Evolutionary conservation across 2,329 filamentous ascomycete species (phyloP), one percentile per base, ranked within the genome.

Genomic region (Neofusicoccum kwambonambiense): DNA sequence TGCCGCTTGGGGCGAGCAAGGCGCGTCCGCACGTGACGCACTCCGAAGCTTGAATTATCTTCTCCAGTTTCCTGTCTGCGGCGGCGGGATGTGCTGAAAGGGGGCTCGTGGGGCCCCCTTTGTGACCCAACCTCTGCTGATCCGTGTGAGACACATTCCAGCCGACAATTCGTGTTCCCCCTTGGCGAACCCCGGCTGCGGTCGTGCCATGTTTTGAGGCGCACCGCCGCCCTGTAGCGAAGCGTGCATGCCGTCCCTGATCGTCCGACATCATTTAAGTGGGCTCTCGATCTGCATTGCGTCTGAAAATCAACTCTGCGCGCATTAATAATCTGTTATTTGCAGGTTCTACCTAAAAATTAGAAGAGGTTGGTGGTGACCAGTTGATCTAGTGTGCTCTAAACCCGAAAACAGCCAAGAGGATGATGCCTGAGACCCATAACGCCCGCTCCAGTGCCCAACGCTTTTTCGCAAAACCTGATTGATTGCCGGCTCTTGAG

Each of bases 261-360:
- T 62, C 58, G 44, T 15, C 58, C 45, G 35, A 41, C 35, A 42
- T 62, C 58, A 62, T 50, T 62, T 51, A 62, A 62, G 58, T 62
- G 58, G 58, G 47, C 34, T 37, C 31, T 17, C 15, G 58, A 62
- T 62, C 58, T 35, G 39, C 58, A 51, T 62, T 62, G 45, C 58
- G 41, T 42, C 47, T 45, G 35, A 31, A n/a, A 42, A 19, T 49
- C 27, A 45, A 5, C 9, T 47, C 31, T 35, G 41, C 8, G 12
- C 9, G 27, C 13, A 60, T 60, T 47, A 60, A 47, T 49, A 35
- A 35, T 47, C 31, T 37, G 50, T 35, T 19, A 6, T 60, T 37
- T 47, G 56, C 34, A 31, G 11, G 12, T 37, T 37, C 42, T 35
- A 37, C n/a, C 42, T 60, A 47, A 15, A 47, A 49, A 60, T 60